Conservation (phyloP, 139 green algal species). For the Tetraselmis striata region DNA sequence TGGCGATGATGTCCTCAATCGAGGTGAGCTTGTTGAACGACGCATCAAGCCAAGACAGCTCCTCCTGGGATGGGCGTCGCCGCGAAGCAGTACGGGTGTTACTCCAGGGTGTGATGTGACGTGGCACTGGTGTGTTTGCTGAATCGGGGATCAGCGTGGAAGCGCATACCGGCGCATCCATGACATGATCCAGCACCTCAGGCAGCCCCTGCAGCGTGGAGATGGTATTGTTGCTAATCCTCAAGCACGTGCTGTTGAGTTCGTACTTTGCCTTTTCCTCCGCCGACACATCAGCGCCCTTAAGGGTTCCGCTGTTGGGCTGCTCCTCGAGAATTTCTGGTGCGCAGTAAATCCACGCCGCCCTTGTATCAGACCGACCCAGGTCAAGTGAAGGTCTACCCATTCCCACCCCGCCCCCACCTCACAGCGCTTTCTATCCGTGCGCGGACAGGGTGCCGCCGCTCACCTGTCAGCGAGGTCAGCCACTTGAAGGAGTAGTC, state of each 20-base stretch:
- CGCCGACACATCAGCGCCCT: background rate
- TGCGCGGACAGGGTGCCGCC: too few relatives aligned
- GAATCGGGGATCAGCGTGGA: too few relatives aligned
- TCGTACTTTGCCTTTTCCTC: background rate
- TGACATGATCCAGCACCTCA: background rate
- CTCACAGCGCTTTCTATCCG: too few relatives aligned
- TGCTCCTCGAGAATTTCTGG: background rate
- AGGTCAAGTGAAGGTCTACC: too few relatives aligned
- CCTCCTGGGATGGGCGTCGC: too few relatives aligned
- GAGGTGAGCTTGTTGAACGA: constrained; percentile 28
- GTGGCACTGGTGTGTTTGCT: too few relatives aligned
- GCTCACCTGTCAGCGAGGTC: background rate
- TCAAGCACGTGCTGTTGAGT: background rate
- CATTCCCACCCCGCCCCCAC: too few relatives aligned
- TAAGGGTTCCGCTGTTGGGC: background rate
- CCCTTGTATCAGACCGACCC: too few relatives aligned
- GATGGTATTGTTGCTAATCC: background rate
- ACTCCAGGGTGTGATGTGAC: too few relatives aligned
- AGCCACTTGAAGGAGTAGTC: background rate
- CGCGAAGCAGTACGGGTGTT: too few relatives aligned
- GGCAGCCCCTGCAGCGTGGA: background rate
- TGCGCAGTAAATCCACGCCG: too few relatives aligned
- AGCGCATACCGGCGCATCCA: background rate
- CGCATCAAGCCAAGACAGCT: constrained; percentile 39
- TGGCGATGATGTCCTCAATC: constrained; percentile 28